Evolutionary conservation across 129 eudicot species (phyloP).

Genomic region (Glebionis coronaria): DNA sequence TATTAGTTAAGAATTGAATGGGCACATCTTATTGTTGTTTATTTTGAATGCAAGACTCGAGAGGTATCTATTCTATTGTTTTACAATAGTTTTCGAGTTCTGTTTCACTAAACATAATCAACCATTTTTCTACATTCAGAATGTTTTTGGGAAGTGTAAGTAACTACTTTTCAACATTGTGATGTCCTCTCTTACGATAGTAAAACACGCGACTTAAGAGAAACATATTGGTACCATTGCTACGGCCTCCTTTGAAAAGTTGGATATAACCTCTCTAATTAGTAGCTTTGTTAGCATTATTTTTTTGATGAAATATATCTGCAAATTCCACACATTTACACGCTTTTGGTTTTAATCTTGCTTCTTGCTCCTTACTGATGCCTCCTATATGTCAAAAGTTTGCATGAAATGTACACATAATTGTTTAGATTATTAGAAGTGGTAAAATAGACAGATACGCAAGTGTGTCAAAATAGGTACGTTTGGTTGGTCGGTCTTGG

Average conservation of each 20-base stretch:
- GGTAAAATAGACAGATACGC: no score
- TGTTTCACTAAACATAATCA: no score
- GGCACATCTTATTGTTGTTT: no score
- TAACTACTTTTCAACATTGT: slow-evolving; percentile 76
- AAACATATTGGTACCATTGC: slow-evolving; percentile 14
- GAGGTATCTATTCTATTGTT: no score
- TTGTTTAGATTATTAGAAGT: no score
- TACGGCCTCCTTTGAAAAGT: slow-evolving; percentile 9
- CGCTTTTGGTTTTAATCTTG: not conserved
- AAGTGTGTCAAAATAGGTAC: not conserved
- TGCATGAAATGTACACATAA: no score
- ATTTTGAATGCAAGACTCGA: no score
- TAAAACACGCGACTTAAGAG: slow-evolving; percentile 42
- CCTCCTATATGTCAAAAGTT: no score
- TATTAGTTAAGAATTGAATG: no score
- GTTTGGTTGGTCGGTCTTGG: no score
- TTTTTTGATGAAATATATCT: not conserved
- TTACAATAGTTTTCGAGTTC: no score
- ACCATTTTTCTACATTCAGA: slow-evolving; percentile 29
- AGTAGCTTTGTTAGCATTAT: not conserved
- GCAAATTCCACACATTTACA: not conserved
- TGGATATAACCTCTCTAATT: slow-evolving; percentile 15
- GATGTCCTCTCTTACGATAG: slow-evolving; percentile 63
- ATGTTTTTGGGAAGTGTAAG: slow-evolving; percentile 91
- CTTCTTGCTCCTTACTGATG: not conserved